Conservation (phyloP, 2,329 filamentous ascomycete genomes). For the Trichophyton simii region DNA sequence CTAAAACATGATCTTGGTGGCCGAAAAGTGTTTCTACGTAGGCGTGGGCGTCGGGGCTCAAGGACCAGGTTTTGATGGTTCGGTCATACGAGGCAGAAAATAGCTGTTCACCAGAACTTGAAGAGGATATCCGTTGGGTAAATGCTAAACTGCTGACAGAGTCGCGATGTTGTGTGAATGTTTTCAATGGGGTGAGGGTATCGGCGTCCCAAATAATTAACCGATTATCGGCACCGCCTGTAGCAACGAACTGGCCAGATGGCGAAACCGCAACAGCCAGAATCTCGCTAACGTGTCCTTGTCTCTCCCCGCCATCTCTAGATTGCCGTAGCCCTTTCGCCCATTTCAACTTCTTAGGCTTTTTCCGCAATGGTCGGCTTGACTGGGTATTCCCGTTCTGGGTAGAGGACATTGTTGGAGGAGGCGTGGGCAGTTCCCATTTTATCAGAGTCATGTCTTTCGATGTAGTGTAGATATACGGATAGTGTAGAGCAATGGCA, state of each 20-base stretch:
- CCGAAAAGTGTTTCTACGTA: conserved; percentile 95
- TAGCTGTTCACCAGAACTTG: conserved; percentile 59
- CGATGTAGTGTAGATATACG: conserved; percentile 75
- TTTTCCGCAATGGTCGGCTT: conserved; percentile 34
- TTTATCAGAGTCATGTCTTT: conserved; percentile 79
- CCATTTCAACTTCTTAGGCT: conserved; percentile 39
- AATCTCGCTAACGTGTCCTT: conserved; percentile 70
- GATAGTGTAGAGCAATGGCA: conserved; percentile 63
- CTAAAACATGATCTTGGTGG: conserved; percentile 81
- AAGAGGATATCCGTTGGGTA: conserved; percentile 54
- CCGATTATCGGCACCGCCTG: conserved; percentile 71
- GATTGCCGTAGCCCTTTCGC: conserved; percentile 32
- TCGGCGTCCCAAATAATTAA: conserved; percentile 81
- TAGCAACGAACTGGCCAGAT: conserved; percentile 82
- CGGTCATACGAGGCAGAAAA: conserved; percentile 85
- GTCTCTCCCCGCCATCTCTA: conserved; percentile 34
- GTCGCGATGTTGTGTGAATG: conserved; percentile 87
- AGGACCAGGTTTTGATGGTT: conserved; percentile 88
- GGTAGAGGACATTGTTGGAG: conserved; percentile 39
- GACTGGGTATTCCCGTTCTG: conserved; percentile 51
- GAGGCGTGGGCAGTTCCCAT: conserved; percentile 60
- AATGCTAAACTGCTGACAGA: conserved; percentile 76
- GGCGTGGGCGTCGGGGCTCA: conserved; percentile 63
- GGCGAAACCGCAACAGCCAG: conserved; percentile 74
- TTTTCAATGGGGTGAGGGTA: conserved; percentile 62